Evolutionary conservation across 1,284 basidiomycete species (phyloP), one percentile per base, ranked within the genome.

Genomic region (Moesziomyces sp.): DNA sequence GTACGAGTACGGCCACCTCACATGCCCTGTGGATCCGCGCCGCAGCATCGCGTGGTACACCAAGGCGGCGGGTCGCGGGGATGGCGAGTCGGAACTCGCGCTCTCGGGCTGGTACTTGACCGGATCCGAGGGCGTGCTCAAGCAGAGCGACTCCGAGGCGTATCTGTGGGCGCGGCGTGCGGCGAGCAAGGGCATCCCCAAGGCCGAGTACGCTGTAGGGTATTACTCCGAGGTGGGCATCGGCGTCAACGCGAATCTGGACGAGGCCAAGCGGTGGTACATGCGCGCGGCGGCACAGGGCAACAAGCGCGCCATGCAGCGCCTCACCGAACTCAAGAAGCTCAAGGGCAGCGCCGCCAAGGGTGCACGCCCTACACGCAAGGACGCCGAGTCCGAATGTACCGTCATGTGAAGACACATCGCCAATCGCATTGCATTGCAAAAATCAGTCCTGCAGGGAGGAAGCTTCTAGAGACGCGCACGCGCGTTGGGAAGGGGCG

Each of bases 11-110:
- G 97, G 97, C 24, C 86, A 88, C 10, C 85, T 99, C 51, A 90
- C 90, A 9, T 99, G 95, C 84, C 92, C 93, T 0, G 91, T 97
- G 50, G 96, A 99, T 85, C 94, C 97, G 9, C 89, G 91, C 55
- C 88, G 93, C 60, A 94, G 92, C 50, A 98, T 99, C 77, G 94
- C 93, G 4, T 99, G 97, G 96, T 98, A 98, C 85, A 98, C 96
- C 24, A 94, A 93, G 81, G 96, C 97, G 10, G 95, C 96, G 19
- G 93, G 96, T 85, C 94, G 94, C 84, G 95, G 94, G 7, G 91
- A 96, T 83, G 87, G 93, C 1, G 94, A 98, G 84, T 93, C 94
- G 3, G 97, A 99, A 86, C 88, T 99, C 52, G 95, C 96, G 16
- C 86, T 99, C 66, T 94, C 92, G 74, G 97, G 97, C 28, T 99